These are phyloP conservation scores for Alternaria rosae DNA, from an alignment of 2,329 filamentous ascomycete genomes.

Conservation along the genomic window DNA sequence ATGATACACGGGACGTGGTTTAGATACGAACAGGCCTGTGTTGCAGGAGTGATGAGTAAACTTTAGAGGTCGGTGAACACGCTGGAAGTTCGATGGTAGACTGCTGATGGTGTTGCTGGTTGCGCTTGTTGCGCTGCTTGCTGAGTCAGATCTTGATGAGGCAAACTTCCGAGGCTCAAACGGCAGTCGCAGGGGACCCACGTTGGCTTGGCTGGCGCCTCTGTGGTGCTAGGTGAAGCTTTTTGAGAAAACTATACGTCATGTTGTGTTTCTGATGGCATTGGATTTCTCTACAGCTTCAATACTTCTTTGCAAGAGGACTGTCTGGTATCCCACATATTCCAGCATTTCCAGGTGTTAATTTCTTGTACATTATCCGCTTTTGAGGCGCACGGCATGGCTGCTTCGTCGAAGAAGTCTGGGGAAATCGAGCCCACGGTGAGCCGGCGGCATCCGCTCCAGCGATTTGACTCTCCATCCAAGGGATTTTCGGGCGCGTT, in stretches of 20 bases:
- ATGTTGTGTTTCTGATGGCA: slow-evolving; percentile 5
- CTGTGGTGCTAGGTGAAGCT: not conserved
- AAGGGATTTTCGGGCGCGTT: slow-evolving; percentile 68
- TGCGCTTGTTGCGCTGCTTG: not conserved
- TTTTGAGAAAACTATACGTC: slow-evolving; percentile 15
- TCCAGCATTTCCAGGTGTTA: not conserved
- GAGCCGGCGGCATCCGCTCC: slow-evolving; percentile 64
- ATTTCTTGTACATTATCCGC: not conserved
- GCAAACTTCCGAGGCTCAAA: slow-evolving; percentile 19
- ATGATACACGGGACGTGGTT: slow-evolving; percentile 1
- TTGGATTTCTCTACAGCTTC: not conserved
- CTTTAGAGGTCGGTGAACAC: not conserved
- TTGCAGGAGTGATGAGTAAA: not conserved
- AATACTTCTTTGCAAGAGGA: not conserved
- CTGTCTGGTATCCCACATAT: not conserved
- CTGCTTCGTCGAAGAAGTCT: not conserved
- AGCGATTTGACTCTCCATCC: slow-evolving; percentile 71
- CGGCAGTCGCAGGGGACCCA: slow-evolving; percentile 11
- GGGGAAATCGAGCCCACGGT: slow-evolving; percentile 27
- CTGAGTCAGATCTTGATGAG: slow-evolving; percentile 8
- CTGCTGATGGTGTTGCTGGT: not conserved
- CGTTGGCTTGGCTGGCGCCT: slow-evolving; percentile 18
- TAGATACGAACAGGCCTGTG: not conserved
- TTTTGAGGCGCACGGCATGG: slow-evolving; percentile 6
- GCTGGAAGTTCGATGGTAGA: not conserved